phyloP scores from a whole-genome alignment of 352 stramenopile genomes.

The Peronospora belbahrii region DNA sequence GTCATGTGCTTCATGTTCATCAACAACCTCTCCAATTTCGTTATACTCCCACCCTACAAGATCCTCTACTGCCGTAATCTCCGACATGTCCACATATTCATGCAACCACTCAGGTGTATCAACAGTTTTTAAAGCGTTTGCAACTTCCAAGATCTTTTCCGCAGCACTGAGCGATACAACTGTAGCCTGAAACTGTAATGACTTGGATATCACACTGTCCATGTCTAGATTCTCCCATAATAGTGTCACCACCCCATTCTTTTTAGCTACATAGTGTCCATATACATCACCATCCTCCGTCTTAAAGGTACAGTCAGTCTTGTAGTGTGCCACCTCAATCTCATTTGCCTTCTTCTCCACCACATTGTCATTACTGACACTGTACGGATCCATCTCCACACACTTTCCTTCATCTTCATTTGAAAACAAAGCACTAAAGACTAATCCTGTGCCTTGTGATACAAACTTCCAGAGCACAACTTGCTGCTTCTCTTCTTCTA shows the following conservation, averaged over 20 bases:
- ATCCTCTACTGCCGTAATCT: slow-evolving; percentile 16
- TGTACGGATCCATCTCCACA: slow-evolving; percentile 21
- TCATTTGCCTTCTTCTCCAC: not conserved
- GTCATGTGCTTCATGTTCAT: slow-evolving; percentile 2
- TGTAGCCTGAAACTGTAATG: slow-evolving; percentile 26
- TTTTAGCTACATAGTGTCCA: slow-evolving; percentile 23
- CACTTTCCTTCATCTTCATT: not conserved
- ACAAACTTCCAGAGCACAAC: slow-evolving; percentile 41
- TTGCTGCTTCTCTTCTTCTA: slow-evolving; percentile 2
- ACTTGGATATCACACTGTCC: slow-evolving; percentile 38
- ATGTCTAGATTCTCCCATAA: slow-evolving; percentile 41
- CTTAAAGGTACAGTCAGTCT: slow-evolving; percentile 22
- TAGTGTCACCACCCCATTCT: slow-evolving; percentile 22
- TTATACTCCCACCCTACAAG: slow-evolving; percentile 14
- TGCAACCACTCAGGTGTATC: slow-evolving; percentile 15
- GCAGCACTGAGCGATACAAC: slow-evolving; percentile 12
- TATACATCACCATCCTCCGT: slow-evolving; percentile 11
- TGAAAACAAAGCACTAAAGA: slow-evolving; percentile 25
- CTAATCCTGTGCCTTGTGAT: slow-evolving; percentile 22
- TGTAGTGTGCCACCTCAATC: slow-evolving; percentile 22
- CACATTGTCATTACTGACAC: slow-evolving; percentile 1
- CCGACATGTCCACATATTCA: slow-evolving; percentile 12
- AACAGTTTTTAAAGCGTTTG: slow-evolving; percentile 3
- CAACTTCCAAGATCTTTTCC: slow-evolving; percentile 7
- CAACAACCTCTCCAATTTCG: slow-evolving; percentile 7